Conservation (phyloP, 2,329 filamentous ascomycete genomes). For the Fusarium continuum region DNA sequence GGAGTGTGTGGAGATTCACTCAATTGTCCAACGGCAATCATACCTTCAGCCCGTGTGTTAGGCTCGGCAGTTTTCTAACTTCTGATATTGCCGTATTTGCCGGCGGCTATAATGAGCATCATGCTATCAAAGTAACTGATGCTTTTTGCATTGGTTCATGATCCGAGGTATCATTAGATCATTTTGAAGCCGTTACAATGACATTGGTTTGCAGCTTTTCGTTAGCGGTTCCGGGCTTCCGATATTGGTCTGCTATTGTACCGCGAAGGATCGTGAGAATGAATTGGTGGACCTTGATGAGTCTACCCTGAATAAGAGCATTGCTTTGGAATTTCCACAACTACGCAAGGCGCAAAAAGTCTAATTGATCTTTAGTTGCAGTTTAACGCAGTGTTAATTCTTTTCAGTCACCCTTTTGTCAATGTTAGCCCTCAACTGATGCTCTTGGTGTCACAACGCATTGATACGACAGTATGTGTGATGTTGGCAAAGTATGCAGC, state of each 20-base stretch:
- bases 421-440: too few relatives aligned
- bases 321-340: not conserved
- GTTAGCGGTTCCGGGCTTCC: not conserved
- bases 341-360: not conserved
- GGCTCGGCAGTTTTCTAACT: not conserved
- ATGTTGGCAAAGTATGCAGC: constrained; percentile 24
- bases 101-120: constrained; percentile 14
- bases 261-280: not conserved
- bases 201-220: not conserved
- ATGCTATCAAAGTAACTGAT: constrained; percentile 1
- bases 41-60: not conserved
- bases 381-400: not conserved
- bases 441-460: constrained; percentile 8
- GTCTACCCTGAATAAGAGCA: not conserved
- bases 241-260: not conserved
- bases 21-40: not conserved
- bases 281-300: not conserved
- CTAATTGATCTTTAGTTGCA: not conserved
- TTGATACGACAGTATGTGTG: not conserved
- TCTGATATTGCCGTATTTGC: not conserved
- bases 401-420: not conserved
- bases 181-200: too few relatives aligned
- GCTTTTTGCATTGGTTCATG: not conserved
- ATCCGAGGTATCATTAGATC: constrained; percentile 21
- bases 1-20: not conserved